A percentile compares a stretch with the other conserved stretches of the same genome.
These are phyloP conservation scores for Boletus edulis DNA, from an alignment of 768 basidiomycete species.

Conservation along the genomic window DNA sequence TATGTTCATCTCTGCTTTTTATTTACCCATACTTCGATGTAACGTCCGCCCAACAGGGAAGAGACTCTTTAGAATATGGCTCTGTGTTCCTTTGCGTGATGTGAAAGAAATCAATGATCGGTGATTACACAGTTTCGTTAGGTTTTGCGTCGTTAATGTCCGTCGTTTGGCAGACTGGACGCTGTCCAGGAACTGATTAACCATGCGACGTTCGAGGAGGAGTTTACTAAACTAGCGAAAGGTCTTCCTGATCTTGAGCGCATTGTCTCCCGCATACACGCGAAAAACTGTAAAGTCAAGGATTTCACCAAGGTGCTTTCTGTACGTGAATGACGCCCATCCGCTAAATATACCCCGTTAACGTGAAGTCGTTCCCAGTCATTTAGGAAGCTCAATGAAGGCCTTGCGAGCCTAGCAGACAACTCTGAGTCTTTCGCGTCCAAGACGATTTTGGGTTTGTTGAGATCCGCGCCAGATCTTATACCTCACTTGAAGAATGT, in stretches of 20 bases:
- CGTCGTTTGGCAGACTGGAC: constrained; percentile 61
- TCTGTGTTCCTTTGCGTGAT: constrained; percentile 87
- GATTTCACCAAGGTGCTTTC: constrained; percentile 85
- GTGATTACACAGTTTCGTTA: constrained; percentile 38
- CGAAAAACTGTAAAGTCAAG: constrained; percentile 81
- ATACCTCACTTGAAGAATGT: constrained; percentile 68
- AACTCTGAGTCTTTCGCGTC: constrained; percentile 74
- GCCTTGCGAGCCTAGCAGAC: constrained; percentile 60
- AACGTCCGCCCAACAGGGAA: constrained; percentile 59
- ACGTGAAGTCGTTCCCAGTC: constrained; percentile 43
- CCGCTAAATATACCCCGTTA: not conserved
- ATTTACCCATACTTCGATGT: constrained; percentile 2
- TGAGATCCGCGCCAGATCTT: constrained; percentile 83
- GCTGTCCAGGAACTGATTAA: constrained; percentile 90
- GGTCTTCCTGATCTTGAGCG: constrained; percentile 91
- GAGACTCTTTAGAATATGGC: constrained; percentile 94
- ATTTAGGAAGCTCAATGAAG: constrained; percentile 71
- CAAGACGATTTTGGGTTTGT: constrained; percentile 67
- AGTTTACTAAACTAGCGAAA: constrained; percentile 75
- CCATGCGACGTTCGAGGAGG: constrained; percentile 70
- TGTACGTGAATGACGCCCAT: constrained; percentile 40
- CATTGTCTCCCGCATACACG: constrained; percentile 92
- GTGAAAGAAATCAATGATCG: constrained; percentile 85
- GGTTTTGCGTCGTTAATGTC: constrained; percentile 14
- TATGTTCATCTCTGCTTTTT: constrained; percentile 27